Base-by-base conservation (phyloP, 2,329 filamentous ascomycete species). In the Colletotrichum tanaceti region DNA sequence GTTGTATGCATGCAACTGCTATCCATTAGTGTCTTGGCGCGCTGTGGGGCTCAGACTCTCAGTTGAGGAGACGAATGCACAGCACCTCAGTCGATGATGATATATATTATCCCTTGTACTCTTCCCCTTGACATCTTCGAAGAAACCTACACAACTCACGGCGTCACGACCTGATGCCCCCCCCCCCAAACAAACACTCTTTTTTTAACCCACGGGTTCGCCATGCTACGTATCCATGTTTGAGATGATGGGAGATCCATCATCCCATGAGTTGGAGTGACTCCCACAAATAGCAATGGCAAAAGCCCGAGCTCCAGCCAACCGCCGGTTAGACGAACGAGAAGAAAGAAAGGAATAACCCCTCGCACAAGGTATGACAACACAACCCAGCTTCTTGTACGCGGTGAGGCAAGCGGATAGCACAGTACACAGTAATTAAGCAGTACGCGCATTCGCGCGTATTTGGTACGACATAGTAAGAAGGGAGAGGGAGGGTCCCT, bases 331-430 rank as follows among this genome's bases (percentile, higher is more conserved):
- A 32, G 57, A 50, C 32, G 44, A 41, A 35, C 39, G 22, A n/a
- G n/a, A n/a, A n/a, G 28, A 10, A 16, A 11, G 28, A 24, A 4
- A 24, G 2, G 24, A 38, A 20, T 18, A 16, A 14, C 35, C 9
- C 16, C 58, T 49, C 32, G 4, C 43, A 50, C 58, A 50, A 50
- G 39, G n/a, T 18, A 60, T 28, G 44, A 11, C 58, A 60, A 52
- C 44, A 38, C 6, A 43, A n/a, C 62, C 28, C 9, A 1, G n/a
- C n/a, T n/a, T 11, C 32, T 28, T 18, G n/a, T 10, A 52, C 65
- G 47, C 46, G 53, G 28, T 65, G 55, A 59, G 47, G 60, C 61
- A 28, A 0, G 28, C 28, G 7, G 9, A 32, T 53, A 35, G n/a
- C 28, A 18, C 28, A 18, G 47, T 32, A n/a, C n/a, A n/a, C n/a